Evolutionary conservation across 768 basidiomycete genomes (phyloP).

Genomic region (Amyloporia xantha): DNA sequence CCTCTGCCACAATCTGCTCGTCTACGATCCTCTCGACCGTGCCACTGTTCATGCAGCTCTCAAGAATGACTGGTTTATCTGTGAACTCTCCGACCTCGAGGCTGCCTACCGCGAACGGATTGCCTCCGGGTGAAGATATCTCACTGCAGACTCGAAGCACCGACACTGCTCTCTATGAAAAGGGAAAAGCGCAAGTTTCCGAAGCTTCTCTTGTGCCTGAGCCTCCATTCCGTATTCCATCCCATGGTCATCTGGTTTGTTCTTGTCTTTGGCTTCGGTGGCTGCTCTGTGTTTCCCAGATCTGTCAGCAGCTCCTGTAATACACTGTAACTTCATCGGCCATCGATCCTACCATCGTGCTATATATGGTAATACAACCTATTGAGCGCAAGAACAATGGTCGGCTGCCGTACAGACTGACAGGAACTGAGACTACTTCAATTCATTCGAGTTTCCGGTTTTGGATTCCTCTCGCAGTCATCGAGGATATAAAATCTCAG

Average conservation of each 20-base stretch:
- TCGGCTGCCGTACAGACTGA: no score
- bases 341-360: not conserved
- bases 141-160: not conserved
- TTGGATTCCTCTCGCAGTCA: no score
- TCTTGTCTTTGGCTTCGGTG: not conserved
- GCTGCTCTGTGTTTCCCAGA: not conserved
- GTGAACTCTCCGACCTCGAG: slow-evolving; percentile 55
- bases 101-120: slow-evolving; percentile 55
- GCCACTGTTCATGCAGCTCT: slow-evolving; percentile 61
- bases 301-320: not conserved
- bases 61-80: slow-evolving; percentile 57
- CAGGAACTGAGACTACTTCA: no score
- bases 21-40: slow-evolving; percentile 49
- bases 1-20: slow-evolving; percentile 55
- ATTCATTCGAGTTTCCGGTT: no score
- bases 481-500: no score
- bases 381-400: no score
- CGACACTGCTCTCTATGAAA: not conserved
- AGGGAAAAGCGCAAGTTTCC: not conserved
- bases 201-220: not conserved
- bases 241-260: not conserved
- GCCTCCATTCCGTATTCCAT: not conserved
- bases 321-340: not conserved
- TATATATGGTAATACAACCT: not conserved
- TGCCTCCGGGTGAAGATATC: slow-evolving; percentile 5